phyloP scores from a whole-genome alignment of 352 stramenopile species.

The Globisporangium irregulare region DNA sequence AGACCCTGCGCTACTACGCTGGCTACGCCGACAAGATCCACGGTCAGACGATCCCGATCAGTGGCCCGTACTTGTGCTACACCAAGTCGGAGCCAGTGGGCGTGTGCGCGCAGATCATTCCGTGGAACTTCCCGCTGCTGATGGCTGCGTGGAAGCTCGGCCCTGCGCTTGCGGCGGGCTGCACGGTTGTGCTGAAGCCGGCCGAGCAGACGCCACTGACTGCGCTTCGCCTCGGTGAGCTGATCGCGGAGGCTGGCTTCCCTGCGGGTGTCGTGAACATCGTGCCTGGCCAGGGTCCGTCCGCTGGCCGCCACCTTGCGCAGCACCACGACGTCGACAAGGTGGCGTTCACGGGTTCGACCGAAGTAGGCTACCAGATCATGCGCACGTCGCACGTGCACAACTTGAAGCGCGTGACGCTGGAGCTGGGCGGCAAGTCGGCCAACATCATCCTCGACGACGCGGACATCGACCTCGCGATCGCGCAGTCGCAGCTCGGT shows the following conservation, averaged over 20 bases:
- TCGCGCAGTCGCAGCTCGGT: slow-evolving; percentile 44
- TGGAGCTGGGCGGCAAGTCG: slow-evolving; percentile 79
- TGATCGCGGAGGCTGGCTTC: slow-evolving; percentile 78
- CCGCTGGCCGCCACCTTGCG: slow-evolving; percentile 39
- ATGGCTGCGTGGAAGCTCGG: slow-evolving; percentile 95
- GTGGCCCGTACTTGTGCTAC: slow-evolving; percentile 53
- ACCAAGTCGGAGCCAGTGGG: slow-evolving; percentile 73
- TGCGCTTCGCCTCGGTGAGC: slow-evolving; percentile 79
- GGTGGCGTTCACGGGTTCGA: slow-evolving; percentile 78
- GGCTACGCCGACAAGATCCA: slow-evolving; percentile 85
- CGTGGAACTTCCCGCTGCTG: slow-evolving; percentile 96
- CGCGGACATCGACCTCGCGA: slow-evolving; percentile 64
- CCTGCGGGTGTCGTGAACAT: slow-evolving; percentile 84
- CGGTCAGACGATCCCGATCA: slow-evolving; percentile 62
- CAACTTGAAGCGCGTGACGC: slow-evolving; percentile 71
- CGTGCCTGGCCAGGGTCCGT: slow-evolving; percentile 42
- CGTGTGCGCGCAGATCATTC: slow-evolving; percentile 90
- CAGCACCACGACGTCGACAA: slow-evolving; percentile 74
- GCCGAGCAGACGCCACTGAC: slow-evolving; percentile 92
- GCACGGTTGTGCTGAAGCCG: slow-evolving; percentile 93
- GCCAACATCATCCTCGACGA: slow-evolving; percentile 72
- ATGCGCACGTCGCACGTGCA: slow-evolving; percentile 46
- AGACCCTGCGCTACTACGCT: slow-evolving; percentile 93
- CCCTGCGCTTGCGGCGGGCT: slow-evolving; percentile 87
- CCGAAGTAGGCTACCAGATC: slow-evolving; percentile 56